Percentiles rank a stretch among this genome's conserved stretches.
Evolutionary conservation across 768 basidiomycete genomes (phyloP).

Genomic region (Symmetrospora coprosmae): DNA sequence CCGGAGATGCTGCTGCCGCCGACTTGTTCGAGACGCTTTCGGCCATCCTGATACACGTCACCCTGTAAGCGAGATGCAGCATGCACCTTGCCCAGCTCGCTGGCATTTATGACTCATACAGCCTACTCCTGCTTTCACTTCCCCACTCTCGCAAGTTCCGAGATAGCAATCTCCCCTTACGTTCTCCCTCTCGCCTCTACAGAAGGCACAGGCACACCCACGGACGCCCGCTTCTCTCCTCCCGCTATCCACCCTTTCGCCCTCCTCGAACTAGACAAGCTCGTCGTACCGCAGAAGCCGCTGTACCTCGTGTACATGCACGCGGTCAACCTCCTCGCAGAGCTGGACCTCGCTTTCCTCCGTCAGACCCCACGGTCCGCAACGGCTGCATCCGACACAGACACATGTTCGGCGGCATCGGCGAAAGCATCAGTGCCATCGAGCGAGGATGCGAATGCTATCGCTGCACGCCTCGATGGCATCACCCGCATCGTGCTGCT

Average conservation of each 20-base stretch:
- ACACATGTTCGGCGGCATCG: too few species aligned
- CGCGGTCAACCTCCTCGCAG: too few species aligned
- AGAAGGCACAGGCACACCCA: not conserved
- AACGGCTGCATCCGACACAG: too few species aligned
- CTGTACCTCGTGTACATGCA: not conserved
- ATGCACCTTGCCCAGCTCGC: too few species aligned
- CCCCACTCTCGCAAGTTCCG: not conserved
- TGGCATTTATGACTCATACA: too few species aligned
- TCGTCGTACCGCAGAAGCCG: conserved; percentile 18
- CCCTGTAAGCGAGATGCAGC: not conserved
- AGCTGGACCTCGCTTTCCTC: too few species aligned
- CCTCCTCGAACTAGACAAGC: conserved; percentile 8
- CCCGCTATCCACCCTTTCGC: conserved; percentile 4
- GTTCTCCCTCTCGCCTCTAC: conserved; percentile 2
- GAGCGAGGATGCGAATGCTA: too few species aligned
- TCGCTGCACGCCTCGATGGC: too few species aligned
- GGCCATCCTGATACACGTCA: not conserved
- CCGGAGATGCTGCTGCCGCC: too few species aligned
- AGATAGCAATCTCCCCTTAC: conserved; percentile 2
- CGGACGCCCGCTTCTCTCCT: not conserved
- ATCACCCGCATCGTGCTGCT: not conserved
- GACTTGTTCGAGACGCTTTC: conserved; percentile 3
- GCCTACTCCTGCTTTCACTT: not conserved
- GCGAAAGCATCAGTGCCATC: too few species aligned
- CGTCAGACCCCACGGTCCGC: too few species aligned